Evolutionary conservation across 2,329 filamentous ascomycete genomes (phyloP), one percentile per base, ranked within the genome.

Genomic region (Calonectria pseudoturangicola): DNA sequence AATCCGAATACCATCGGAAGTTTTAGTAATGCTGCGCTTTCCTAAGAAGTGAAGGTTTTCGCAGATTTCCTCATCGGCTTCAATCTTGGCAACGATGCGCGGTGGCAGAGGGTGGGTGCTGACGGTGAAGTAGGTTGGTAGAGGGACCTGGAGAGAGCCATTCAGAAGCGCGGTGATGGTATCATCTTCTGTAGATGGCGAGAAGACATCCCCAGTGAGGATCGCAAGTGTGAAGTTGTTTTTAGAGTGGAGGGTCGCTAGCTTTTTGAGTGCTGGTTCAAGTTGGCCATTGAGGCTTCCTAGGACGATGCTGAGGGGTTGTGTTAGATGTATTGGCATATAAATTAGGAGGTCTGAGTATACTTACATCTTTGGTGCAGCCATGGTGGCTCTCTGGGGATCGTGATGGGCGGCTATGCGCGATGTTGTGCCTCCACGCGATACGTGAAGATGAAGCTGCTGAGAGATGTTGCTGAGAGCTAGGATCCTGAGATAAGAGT

Each of bases 81-180:
- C 90, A 66, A 98, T 89, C 82, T 92, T 95, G 80, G 94, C 90
- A 25, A 93, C 87, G 27, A 98, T 90, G 36, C 87, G 85, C 3
- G 88, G 84, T 0, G 97, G 97, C 7, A 99, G 87, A n/a, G 92
- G 86, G 58, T 88, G 88, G 45, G 88, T 92, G 77, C 94, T 95
- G 73, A 98, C 88, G 3, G 94, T 95, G 82, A 98, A 99, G 85
- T 99, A 99, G 10, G 94, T 97, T 1, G 96, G 93, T 0, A 98
- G 86, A 3, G 96, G 93, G 5, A 98, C 87, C 27, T 88, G 82
- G 66, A 98, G 92, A 13, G 90, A 87, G n/a, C 95, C 95, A 30
- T 90, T 85, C 0, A 98, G 84, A 4, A 99, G 89, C 12, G 90
- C 88, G 13, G 88, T 85, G 6, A 97, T 84, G 12, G 85, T 82